Percentiles rank a stretch among this genome's conserved stretches.
Conservation (phyloP, 2,329 filamentous ascomycete genomes). For the Botrytis squamosa region DNA sequence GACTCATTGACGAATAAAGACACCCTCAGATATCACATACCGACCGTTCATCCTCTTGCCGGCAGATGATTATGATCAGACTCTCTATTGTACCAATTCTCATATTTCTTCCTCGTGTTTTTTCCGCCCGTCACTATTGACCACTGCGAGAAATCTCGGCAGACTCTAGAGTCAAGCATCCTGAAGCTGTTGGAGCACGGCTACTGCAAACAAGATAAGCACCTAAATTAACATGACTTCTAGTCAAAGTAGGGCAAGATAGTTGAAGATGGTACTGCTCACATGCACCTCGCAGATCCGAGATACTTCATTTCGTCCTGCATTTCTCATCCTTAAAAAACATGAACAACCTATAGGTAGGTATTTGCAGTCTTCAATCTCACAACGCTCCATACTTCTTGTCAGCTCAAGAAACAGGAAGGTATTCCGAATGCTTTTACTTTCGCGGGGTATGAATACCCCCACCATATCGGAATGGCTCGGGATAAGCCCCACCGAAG, state of each 20-base stretch:
- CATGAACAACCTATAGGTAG: too few species aligned
- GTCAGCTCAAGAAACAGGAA: neutral
- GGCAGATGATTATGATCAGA: neutral
- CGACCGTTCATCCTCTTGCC: neutral
- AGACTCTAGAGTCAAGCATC: neutral
- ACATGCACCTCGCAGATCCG: neutral
- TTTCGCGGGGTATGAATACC: neutral
- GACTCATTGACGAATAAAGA: neutral
- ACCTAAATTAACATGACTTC: neutral
- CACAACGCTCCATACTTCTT: neutral
- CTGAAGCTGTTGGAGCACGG: neutral
- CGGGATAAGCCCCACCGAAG: neutral
- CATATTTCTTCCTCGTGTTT: neutral
- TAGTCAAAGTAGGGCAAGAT: neutral
- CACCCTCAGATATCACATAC: neutral
- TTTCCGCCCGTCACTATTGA: neutral
- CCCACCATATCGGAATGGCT: neutral
- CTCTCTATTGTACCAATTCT: neutral
- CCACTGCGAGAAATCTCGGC: neutral
- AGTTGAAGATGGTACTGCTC: neutral
- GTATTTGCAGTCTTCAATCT: neutral
- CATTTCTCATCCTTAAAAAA: neutral
- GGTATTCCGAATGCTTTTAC: neutral
- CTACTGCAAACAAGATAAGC: neutral
- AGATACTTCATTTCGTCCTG: neutral